A percentile compares a stretch with the other conserved stretches of the same genome.
These are phyloP conservation scores for Hericium coralloides DNA, from an alignment of 768 basidiomycete genomes.

Conservation along the genomic window DNA sequence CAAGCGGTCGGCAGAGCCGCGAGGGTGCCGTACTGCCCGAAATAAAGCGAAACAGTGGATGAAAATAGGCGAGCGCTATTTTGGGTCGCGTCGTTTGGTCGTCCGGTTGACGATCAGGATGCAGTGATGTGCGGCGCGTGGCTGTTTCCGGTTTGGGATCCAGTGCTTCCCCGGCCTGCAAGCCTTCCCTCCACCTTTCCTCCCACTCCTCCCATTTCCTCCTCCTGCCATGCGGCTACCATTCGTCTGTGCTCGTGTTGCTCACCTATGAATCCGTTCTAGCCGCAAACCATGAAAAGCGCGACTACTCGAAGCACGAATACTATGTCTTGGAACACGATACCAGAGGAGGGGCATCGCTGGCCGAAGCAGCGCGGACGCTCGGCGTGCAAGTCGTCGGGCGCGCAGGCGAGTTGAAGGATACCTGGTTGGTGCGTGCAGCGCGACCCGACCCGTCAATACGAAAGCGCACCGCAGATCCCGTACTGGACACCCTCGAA, in stretches of 20 bases:
- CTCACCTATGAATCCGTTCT: constrained; percentile 20
- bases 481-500: constrained; percentile 41
- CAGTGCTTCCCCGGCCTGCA: no score
- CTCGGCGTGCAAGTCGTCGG: constrained; percentile 85
- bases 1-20: no score
- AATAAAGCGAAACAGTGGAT: no score
- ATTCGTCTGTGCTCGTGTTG: constrained; percentile 21
- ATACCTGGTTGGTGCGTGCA: constrained; percentile 78
- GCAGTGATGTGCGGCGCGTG: no score
- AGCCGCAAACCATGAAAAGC: constrained; percentile 36
- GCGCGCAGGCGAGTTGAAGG: constrained; percentile 70
- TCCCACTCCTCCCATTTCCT: background rate
- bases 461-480: constrained; percentile 32
- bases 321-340: constrained; percentile 79
- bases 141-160: no score
- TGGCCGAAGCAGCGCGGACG: constrained; percentile 45
- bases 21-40: no score
- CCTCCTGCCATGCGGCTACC: constrained; percentile 11
- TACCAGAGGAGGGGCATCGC: constrained; percentile 41
- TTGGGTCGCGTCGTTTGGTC: no score
- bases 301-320: constrained; percentile 52
- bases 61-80: no score
- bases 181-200: no score
- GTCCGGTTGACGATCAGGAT: no score
- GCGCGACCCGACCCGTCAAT: constrained; percentile 25